Conservation (phyloP, 1,284 basidiomycete genomes). For the Tilletiaria anomala region DNA sequence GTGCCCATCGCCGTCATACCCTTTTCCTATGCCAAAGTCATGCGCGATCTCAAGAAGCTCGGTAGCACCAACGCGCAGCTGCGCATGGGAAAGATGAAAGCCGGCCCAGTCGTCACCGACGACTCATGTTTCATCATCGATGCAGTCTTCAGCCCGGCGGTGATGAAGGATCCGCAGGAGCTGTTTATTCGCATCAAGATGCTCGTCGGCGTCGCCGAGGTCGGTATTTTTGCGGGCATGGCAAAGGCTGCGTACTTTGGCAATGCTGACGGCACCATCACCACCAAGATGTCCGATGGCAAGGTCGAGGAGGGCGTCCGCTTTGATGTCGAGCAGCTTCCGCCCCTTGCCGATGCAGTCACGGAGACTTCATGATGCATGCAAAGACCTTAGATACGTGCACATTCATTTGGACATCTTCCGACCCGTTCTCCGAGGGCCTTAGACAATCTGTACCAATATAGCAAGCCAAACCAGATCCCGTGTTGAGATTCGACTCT, state of each 20-base stretch:
- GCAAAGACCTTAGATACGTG: too few relatives aligned
- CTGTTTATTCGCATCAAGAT: constrained; percentile 30
- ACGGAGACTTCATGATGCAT: too few relatives aligned
- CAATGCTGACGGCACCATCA: constrained; percentile 44
- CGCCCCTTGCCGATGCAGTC: not conserved
- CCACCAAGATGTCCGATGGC: constrained; percentile 23
- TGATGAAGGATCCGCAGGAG: constrained; percentile 26
- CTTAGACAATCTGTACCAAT: too few relatives aligned
- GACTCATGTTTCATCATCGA: constrained; percentile 46
- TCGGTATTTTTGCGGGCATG: constrained; percentile 80
- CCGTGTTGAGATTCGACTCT: too few relatives aligned
- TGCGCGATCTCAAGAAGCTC: constrained; percentile 22
- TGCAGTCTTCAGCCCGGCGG: constrained; percentile 24
- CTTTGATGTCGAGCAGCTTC: constrained; percentile 8
- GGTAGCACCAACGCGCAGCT: constrained; percentile 23
- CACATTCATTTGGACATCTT: too few relatives aligned
- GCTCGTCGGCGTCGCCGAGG: constrained; percentile 82
- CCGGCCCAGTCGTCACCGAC: constrained; percentile 86
- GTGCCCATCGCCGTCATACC: constrained; percentile 92
- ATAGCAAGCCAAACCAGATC: too few relatives aligned
- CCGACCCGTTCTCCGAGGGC: too few relatives aligned
- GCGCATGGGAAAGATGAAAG: constrained; percentile 47
- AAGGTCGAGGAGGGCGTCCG: constrained; percentile 12
- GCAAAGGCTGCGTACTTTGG: constrained; percentile 96
- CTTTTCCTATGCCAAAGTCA: constrained; percentile 74